These are phyloP conservation scores for Saturnispora bothae DNA, from an alignment of 805 yeast genomes.

Conservation along the genomic window DNA sequence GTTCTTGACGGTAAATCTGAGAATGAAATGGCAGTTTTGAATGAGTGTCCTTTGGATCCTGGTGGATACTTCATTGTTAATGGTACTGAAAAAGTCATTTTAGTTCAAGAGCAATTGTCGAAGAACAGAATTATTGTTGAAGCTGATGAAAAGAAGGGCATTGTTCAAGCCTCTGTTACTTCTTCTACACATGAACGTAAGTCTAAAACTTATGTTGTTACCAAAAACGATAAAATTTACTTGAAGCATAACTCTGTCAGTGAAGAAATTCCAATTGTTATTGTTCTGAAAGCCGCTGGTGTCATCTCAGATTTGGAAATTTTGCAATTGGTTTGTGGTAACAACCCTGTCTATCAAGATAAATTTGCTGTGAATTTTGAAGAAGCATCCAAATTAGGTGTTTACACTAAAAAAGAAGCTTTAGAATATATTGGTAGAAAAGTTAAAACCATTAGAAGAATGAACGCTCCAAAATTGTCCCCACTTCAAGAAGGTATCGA, in stretches of 20 bases:
- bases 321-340: slow-evolving; percentile 89
- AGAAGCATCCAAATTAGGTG: slow-evolving; percentile 77
- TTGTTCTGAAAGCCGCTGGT: slow-evolving; percentile 92
- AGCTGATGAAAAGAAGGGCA: slow-evolving; percentile 87
- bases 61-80: slow-evolving; percentile 97
- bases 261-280: slow-evolving; percentile 91
- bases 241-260: slow-evolving; percentile 90
- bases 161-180: slow-evolving; percentile 96
- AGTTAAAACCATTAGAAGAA: slow-evolving; percentile 86
- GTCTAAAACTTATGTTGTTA: slow-evolving; percentile 90
- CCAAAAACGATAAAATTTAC: slow-evolving; percentile 81
- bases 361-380: slow-evolving; percentile 87
- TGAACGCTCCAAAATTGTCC: slow-evolving; percentile 69
- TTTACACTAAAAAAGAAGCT: slow-evolving; percentile 90
- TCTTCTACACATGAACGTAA: slow-evolving; percentile 97
- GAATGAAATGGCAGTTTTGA: slow-evolving; percentile 71
- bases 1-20: slow-evolving; percentile 71
- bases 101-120: slow-evolving; percentile 92
- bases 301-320: slow-evolving; percentile 85
- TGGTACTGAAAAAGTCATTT: slow-evolving; percentile 95
- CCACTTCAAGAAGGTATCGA: slow-evolving; percentile 91
- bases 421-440: slow-evolving; percentile 81
- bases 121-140: slow-evolving; percentile 97
- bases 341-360: slow-evolving; percentile 81
- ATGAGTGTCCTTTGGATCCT: slow-evolving; percentile 96